These are phyloP conservation scores for maize (Zea mays) DNA, from an alignment of 176 grass and related monocot species.

Conservation along the genomic window DNA sequence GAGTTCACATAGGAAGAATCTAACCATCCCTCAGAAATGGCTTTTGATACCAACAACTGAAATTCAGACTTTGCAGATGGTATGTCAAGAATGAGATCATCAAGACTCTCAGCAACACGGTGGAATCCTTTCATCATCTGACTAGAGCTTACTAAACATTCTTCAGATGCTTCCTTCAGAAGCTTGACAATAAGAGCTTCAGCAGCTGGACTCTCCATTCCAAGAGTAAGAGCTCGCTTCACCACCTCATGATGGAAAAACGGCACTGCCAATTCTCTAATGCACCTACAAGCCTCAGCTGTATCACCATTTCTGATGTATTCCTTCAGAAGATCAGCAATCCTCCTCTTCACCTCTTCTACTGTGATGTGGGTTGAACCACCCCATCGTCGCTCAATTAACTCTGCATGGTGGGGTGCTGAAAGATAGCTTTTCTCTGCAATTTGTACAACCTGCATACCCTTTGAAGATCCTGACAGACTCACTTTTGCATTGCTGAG, in stretches of 20 bases:
- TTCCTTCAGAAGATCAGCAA: slow-evolving; percentile 84
- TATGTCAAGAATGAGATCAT: slow-evolving; percentile 90
- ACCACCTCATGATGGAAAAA: slow-evolving; percentile 99
- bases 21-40: slow-evolving; percentile 76
- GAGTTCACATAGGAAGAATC: slow-evolving; percentile 58
- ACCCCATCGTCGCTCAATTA: slow-evolving; percentile 86
- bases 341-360: slow-evolving; percentile 81
- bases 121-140: slow-evolving; percentile 90
- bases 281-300: slow-evolving; percentile 84
- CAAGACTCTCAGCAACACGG: slow-evolving; percentile 71
- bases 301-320: slow-evolving; percentile 81
- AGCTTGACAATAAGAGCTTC: slow-evolving; percentile 67
- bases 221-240: slow-evolving; percentile 79
- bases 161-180: slow-evolving; percentile 86
- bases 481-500: slow-evolving; percentile 60
- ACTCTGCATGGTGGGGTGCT: slow-evolving; percentile 90
- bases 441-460: slow-evolving; percentile 70
- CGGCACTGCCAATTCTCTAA: slow-evolving; percentile 82
- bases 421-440: slow-evolving; percentile 98
- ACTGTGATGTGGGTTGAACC: slow-evolving; percentile 69
- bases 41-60: slow-evolving; percentile 59
- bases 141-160: slow-evolving; percentile 85
- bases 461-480: slow-evolving; percentile 79
- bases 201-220: slow-evolving; percentile 77
- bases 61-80: slow-evolving; percentile 80